Percentiles rank a stretch among this genome's conserved stretches.
Conservation (phyloP, 1,139 yeast genomes). For the Scheffersomyces parashehatae region DNA sequence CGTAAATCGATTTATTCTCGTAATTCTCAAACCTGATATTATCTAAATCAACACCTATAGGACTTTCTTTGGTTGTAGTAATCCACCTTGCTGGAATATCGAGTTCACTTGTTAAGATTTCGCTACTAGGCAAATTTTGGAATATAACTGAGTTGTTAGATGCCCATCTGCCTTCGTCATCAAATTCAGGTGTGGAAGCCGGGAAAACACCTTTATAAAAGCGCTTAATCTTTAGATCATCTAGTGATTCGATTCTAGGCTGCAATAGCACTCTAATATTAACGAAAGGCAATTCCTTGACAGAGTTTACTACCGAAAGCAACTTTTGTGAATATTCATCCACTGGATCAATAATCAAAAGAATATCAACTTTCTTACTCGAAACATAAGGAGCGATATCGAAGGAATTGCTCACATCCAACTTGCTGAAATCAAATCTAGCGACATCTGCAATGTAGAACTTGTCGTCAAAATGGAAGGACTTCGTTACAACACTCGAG, state of each 20-base stretch:
- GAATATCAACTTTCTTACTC: conserved; percentile 45
- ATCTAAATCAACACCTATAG: conserved; percentile 54
- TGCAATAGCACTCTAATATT: conserved; percentile 57
- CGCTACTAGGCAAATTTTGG: conserved; percentile 45
- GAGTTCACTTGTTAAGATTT: conserved; percentile 56
- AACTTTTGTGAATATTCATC: conserved; percentile 67
- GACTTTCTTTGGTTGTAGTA: conserved; percentile 47
- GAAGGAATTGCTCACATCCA: conserved; percentile 33
- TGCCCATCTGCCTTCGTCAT: conserved; percentile 31
- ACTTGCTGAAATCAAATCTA: conserved; percentile 38
- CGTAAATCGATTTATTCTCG: conserved; percentile 8
- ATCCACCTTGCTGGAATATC: conserved; percentile 72
- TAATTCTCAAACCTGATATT: conserved; percentile 49
- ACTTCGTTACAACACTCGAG: conserved; percentile 42
- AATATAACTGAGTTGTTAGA: conserved; percentile 10
- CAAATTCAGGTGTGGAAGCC: conserved; percentile 38
- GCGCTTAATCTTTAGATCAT: conserved; percentile 53
- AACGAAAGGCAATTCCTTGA: conserved; percentile 45
- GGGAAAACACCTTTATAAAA: conserved; percentile 56
- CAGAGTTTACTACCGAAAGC: conserved; percentile 48
- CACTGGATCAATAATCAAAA: conserved; percentile 70
- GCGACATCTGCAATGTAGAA: conserved; percentile 38
- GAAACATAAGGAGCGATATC: conserved; percentile 24
- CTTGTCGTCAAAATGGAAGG: conserved; percentile 45
- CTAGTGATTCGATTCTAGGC: conserved; percentile 44